Evolutionary conservation across 176 grass and related monocot genomes (phyloP), one percentile per base, ranked within the genome.

Genomic region (Juncus inflexus): DNA sequence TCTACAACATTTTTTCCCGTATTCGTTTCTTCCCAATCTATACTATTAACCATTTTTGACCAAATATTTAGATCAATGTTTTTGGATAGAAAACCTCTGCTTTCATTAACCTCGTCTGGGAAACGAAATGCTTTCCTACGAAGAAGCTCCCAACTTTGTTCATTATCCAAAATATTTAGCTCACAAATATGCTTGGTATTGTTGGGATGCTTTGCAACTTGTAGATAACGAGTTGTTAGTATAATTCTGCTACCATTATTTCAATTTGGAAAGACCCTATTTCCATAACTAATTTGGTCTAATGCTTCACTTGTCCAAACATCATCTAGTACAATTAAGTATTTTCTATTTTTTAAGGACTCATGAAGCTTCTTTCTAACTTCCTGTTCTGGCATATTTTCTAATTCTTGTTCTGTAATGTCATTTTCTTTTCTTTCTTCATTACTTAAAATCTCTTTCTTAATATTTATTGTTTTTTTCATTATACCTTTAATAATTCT

Each of bases 301-400:
- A 35, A 37, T 37, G 37, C 4, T 12, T 62, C 6, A 37, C 10
- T 6, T 3, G 8, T 9, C 59, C 59, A 62, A 4, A 62, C 59
- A 40, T 62, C 59, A 40, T 62, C 59, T 11, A 62, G 6, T 37
- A 62, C 37, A 62, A 62, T 62, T 7, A 62, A 5, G 12, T 62
- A 62, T 37, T 38, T 62, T 37, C 12, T 40, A 40, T 12, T 62
- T 2, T 12, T 62, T 12, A 62, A 62, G 8, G 12, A 62, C 0
- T 37, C 11, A 2, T 62, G 4, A 12, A 40, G 12, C 7, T 12
- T 37, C 59, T 12, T 37, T 47, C 43, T 47, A 47, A 47, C 43
- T 47, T 2, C 43, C 43, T 5, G 1, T 47, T 6, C 4, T 47
- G 43, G 9, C 43, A 62, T 62, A 14, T 37, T 6, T 28, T 28